Percentiles rank a stretch among this genome's conserved stretches.
phyloP scores from a whole-genome alignment of 345 rosid species.

The Murraya paniculata region DNA sequence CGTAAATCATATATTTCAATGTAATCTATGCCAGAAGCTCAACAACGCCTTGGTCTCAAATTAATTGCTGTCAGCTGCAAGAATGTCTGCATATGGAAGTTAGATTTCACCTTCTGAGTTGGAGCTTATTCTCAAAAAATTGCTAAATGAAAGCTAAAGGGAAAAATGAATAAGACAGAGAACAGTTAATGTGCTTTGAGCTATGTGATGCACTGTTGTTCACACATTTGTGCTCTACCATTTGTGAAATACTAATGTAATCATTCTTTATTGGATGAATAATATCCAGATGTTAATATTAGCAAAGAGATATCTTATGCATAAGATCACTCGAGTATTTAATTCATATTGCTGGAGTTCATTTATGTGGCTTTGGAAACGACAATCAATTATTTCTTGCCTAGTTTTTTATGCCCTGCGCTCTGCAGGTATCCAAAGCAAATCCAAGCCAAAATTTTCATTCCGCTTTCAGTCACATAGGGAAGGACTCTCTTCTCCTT shows the following conservation, averaged over 20 bases:
- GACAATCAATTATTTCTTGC: neutral
- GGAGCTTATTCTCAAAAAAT: neutral
- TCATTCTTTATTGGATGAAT: neutral
- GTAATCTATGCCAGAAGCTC: neutral
- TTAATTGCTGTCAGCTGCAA: neutral
- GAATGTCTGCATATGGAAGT: neutral
- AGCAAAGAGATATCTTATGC: neutral
- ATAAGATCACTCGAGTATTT: neutral
- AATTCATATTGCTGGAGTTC: neutral
- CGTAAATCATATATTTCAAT: neutral
- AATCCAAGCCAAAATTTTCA: conserved; percentile 53
- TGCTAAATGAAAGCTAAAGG: neutral
- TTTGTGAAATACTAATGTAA: neutral
- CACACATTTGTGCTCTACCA: neutral
- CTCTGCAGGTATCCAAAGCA: conserved; percentile 44
- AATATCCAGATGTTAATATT: neutral
- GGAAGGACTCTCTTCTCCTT: conserved; percentile 21
- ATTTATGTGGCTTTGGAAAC: neutral
- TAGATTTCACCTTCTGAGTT: neutral
- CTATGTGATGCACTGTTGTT: neutral
- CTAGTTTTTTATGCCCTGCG: conserved; percentile 26
- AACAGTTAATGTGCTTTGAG: neutral
- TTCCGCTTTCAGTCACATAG: conserved; percentile 37
- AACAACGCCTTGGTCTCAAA: neutral
- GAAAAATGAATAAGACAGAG: neutral